Percentiles rank a stretch among this genome's conserved stretches.
Evolutionary conservation across 345 rosid species (phyloP).

Genomic region (Populus simonii): DNA sequence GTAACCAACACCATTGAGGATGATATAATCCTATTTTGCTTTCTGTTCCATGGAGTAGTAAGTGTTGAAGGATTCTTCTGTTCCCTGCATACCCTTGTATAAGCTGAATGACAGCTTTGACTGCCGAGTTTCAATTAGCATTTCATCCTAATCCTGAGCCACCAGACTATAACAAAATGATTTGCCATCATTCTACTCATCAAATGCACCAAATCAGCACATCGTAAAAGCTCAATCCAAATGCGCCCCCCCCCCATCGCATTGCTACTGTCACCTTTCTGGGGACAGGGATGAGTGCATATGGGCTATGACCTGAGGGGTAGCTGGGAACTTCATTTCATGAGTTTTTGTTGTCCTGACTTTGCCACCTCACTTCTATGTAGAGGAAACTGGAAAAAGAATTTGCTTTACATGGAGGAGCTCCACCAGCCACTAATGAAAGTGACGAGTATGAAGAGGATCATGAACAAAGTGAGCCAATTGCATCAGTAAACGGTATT

Average conservation of each 20-base stretch:
- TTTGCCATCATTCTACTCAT: neutral
- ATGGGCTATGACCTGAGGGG: neutral
- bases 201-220: neutral
- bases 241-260: neutral
- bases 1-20: neutral
- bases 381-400: conserved; percentile 81
- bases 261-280: neutral
- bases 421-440: conserved; percentile 35
- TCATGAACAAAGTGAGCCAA: conserved; percentile 40
- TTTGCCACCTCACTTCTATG: conserved; percentile 8
- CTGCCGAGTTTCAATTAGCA: neutral
- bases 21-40: neutral
- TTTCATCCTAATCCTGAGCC: neutral
- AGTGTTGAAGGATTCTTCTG: neutral
- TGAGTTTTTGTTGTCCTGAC: neutral
- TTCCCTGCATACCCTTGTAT: neutral
- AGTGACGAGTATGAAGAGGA: conserved; percentile 31
- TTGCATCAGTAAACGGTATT: conserved; percentile 47
- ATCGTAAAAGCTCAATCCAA: neutral
- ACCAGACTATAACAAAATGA: neutral
- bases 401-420: conserved; percentile 40
- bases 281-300: neutral
- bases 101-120: neutral
- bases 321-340: neutral
- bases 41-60: neutral